Evolutionary conservation across 148 eudicot genomes (phyloP), one percentile per base, ranked within the genome.

Genomic region (Diospyros lotus): DNA sequence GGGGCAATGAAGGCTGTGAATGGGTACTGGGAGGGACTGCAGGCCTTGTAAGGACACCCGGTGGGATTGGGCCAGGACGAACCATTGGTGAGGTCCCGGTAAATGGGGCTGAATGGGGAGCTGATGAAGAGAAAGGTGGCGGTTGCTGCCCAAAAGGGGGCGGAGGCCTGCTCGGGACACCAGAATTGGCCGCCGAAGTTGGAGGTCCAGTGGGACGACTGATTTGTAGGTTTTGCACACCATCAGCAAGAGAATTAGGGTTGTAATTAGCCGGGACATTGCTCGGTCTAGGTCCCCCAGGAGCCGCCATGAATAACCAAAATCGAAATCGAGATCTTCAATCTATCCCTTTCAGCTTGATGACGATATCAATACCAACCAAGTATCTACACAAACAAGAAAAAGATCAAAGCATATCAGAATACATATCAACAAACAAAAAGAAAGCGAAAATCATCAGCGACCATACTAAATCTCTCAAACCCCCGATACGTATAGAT

Each of bases 231-330:
- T 89, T 91, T 73, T 93, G 96, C 79, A 93, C 85, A 77, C 85
- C 86, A 63, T 89, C 86, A 18, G 91, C 71, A 74, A 91, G 77
- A 63, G 92, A 83, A 84, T 80, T 84, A 14, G 91, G 90, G 63
- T 87, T 80, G 68, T 87, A 88, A 84, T 83, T 87, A 9, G 88
- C 82, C 4, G 89, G 89, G 54, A 80, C 78, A 76, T 84, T 84
- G 75, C 87, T 88, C 7, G 93, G 94, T 82, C 96, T 88, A 79
- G 94, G 87, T 80, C 92, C 96, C 83, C 98, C 97, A 73, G 92
- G 90, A 87, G 92, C 82, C 13, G 92, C 85, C 98, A 93, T 93
- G 66, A 73, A 41, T 81, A 76, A 64, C 59, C 17, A 62, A 56
- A 62, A 51, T 55, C 9, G 41, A 15, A 66, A 4, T 40, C 66